Evolutionary conservation across 441 rosid genomes (phyloP), one percentile per base, ranked within the genome.

Genomic region (Macaranga tanarius): DNA sequence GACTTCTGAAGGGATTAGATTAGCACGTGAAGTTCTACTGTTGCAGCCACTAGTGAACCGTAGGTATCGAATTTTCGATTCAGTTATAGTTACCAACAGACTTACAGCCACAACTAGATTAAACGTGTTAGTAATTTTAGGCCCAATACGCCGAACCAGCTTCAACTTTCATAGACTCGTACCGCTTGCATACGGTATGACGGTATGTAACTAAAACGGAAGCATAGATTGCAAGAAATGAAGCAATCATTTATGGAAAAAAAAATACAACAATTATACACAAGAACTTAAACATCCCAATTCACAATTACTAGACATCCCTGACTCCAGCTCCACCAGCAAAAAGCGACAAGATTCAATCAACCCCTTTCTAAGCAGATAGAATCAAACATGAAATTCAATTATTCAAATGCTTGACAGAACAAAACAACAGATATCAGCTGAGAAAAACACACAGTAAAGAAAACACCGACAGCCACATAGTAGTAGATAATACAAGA

Each of bases 381-480:
- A 48, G 12, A 13, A 68, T 50, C 69, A 60, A 52, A 61, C 56
- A 62, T 8, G 42, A 60, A 73, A 38, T 47, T 48, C 50, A 50
- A 26, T 71, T 40, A 65, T 73, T 67, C 31, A 10, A 42, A 62
- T 52, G 50, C 65, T 57, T 47, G 31, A 58, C 10, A 44, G 55
- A 44, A 63, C 54, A 68, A 62, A 22, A 20, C 16, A 11, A 67
- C 52, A 45, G 38, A 70, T 34, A 68, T 28, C 73, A 55, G 48
- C 57, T 71, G 26, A 23, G n/a, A 7, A 22, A 56, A 63, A 79
- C 48, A 70, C 61, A 74, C 72, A 57, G 48, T 57, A 69, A 67
- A 67, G 16, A 62, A 71, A 64, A 65, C 74, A 76, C 10, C 3
- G 65, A 62, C 58, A 75, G 70, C 63, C 71, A 73, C 75, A 20